These are phyloP conservation scores for Globisporangium camurandrum DNA, from an alignment of 352 stramenopile species.

Conservation along the genomic window DNA sequence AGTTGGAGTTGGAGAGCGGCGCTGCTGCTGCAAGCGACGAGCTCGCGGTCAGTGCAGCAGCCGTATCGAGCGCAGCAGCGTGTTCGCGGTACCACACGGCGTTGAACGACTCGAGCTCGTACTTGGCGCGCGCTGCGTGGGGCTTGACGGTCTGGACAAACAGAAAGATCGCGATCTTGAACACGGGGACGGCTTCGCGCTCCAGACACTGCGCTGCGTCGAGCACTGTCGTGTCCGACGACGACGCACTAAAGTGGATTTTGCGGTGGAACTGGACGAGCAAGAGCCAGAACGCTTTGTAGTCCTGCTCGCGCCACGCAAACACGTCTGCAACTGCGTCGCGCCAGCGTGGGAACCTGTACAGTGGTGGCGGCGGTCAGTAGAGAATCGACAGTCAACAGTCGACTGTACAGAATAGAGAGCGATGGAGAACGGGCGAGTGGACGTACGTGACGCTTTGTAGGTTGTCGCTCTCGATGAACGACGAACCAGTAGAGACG, in stretches of 20 bases:
- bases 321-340: constrained; percentile 52
- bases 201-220: constrained; percentile 50
- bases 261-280: constrained; percentile 72
- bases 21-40: constrained; percentile 6
- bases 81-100: constrained; percentile 75
- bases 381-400: background rate
- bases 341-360: constrained; percentile 55
- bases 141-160: constrained; percentile 79
- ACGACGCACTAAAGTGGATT: constrained; percentile 34
- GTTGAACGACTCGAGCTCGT: constrained; percentile 72
- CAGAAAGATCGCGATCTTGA: constrained; percentile 71
- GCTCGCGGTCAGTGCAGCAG: constrained; percentile 22
- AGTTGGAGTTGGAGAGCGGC: background rate
- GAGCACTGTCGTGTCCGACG: constrained; percentile 17
- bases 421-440: background rate
- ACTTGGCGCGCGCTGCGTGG: constrained; percentile 65
- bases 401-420: background rate
- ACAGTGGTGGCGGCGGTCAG: background rate
- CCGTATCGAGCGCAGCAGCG: constrained; percentile 32
- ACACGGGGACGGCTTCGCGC: constrained; percentile 50
- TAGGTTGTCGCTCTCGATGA: constrained; percentile 61
- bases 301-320: constrained; percentile 77
- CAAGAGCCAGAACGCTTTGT: constrained; percentile 75
- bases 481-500: constrained; percentile 11
- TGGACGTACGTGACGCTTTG: constrained; percentile 19